Evolutionary conservation across 2,329 filamentous ascomycete species (phyloP).

Genomic region (Emergomyces pasteurianus): DNA sequence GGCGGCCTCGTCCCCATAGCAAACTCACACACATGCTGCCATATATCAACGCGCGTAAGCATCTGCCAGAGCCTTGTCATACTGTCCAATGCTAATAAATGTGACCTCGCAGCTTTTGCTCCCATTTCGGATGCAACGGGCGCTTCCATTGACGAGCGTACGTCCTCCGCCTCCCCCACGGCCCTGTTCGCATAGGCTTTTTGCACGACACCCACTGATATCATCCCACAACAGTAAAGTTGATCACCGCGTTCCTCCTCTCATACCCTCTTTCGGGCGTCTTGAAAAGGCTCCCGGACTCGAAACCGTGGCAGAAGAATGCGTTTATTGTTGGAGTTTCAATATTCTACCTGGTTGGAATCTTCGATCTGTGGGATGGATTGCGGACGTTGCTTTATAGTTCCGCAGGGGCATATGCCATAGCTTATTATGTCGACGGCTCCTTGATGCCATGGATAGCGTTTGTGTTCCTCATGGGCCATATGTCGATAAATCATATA

Average conservation of each 20-base stretch:
- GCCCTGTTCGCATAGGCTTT: too few species aligned
- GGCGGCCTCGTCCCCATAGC: neutral
- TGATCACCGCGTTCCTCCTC: slow-evolving; percentile 77
- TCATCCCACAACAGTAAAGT: slow-evolving; percentile 57
- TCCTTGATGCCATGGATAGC: slow-evolving; percentile 97
- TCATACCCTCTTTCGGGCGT: slow-evolving; percentile 85
- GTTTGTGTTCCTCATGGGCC: slow-evolving; percentile 87
- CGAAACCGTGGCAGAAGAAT: slow-evolving; percentile 74
- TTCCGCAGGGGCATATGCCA: slow-evolving; percentile 65
- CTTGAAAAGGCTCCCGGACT: slow-evolving; percentile 81
- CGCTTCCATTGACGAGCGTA: slow-evolving; percentile 54
- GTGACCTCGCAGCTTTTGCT: slow-evolving; percentile 42
- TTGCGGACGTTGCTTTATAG: slow-evolving; percentile 68
- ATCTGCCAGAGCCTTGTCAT: neutral
- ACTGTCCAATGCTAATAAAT: neutral
- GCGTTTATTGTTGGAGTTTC: slow-evolving; percentile 69
- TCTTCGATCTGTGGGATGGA: slow-evolving; percentile 87
- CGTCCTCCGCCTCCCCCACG: too few species aligned
- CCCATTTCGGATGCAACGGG: slow-evolving; percentile 47
- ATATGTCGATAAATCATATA: slow-evolving; percentile 87
- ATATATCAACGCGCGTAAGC: slow-evolving; percentile 1
- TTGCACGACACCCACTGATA: slow-evolving; percentile 7
- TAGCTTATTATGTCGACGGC: slow-evolving; percentile 71
- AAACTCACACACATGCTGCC: neutral
- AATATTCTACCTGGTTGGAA: slow-evolving; percentile 81